phyloP scores from a whole-genome alignment of 2,329 filamentous ascomycete species.

The Sclerotinia sclerotiorum region DNA sequence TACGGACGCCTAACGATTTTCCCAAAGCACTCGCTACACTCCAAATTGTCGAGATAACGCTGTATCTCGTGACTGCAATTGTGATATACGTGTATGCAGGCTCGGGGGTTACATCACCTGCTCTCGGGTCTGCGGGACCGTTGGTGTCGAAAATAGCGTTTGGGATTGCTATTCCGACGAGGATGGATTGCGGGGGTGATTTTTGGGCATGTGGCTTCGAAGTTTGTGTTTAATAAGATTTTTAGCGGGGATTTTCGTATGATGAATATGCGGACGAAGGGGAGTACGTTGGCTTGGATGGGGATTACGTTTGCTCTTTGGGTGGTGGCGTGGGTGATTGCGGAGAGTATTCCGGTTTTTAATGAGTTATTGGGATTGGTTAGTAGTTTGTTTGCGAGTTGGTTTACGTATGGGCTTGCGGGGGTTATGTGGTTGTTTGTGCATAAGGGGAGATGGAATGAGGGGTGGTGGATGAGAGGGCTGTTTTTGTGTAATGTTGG shows the following conservation, averaged over 20 bases:
- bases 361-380: slow-evolving; percentile 63
- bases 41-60: slow-evolving; percentile 56
- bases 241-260: slow-evolving; percentile 49
- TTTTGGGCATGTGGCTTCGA: slow-evolving; percentile 64
- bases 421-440: slow-evolving; percentile 51
- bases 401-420: slow-evolving; percentile 60
- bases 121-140: slow-evolving; percentile 56
- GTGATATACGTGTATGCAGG: slow-evolving; percentile 70
- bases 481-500: slow-evolving; percentile 16
- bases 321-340: slow-evolving; percentile 64
- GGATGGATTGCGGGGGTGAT: slow-evolving; percentile 69
- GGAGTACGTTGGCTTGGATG: slow-evolving; percentile 57
- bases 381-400: slow-evolving; percentile 48
- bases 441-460: slow-evolving; percentile 44
- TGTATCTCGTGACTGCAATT: slow-evolving; percentile 52
- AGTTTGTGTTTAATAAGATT: slow-evolving; percentile 65
- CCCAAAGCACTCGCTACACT: slow-evolving; percentile 57
- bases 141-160: slow-evolving; percentile 63
- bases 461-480: slow-evolving; percentile 1
- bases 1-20: slow-evolving; percentile 55
- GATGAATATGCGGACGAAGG: slow-evolving; percentile 46
- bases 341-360: slow-evolving; percentile 67
- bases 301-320: slow-evolving; percentile 56
- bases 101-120: slow-evolving; percentile 59
- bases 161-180: slow-evolving; percentile 67